A percentile compares a stretch with the other conserved stretches of the same genome.
Conservation (phyloP, 2,329 filamentous ascomycete species). For the Arthrobotrys conoides region DNA sequence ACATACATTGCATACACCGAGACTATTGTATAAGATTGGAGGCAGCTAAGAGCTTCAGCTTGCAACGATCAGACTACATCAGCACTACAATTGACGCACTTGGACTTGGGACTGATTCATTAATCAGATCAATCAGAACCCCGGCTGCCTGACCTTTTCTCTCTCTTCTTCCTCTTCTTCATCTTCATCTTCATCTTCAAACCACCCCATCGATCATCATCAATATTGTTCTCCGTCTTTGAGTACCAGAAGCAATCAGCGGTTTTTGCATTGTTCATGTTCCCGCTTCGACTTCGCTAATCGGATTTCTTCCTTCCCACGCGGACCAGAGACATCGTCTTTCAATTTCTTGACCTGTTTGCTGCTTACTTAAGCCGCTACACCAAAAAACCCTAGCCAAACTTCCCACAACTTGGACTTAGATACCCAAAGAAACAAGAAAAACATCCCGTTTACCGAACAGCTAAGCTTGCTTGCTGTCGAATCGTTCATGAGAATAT, state of each 20-base stretch:
- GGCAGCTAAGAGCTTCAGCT: slow-evolving; percentile 13
- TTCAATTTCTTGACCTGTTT: slow-evolving; percentile 15
- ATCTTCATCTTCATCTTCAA: neutral
- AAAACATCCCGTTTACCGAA: slow-evolving; percentile 8
- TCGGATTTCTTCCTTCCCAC: slow-evolving; percentile 49
- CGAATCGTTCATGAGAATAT: slow-evolving; percentile 13
- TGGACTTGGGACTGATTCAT: neutral
- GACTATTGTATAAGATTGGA: neutral
- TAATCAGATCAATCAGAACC: neutral
- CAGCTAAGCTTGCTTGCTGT: neutral
- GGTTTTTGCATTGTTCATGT: neutral
- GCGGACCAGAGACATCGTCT: slow-evolving; percentile 34
- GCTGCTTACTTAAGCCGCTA: slow-evolving; percentile 52
- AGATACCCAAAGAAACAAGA: neutral
- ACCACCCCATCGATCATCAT: neutral
- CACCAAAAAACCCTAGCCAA: slow-evolving; percentile 1
- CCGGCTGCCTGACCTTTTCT: neutral
- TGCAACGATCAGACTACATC: neutral
- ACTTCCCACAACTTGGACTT: neutral
- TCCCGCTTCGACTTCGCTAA: slow-evolving; percentile 50
- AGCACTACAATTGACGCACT: too few species aligned
- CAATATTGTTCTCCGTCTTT: neutral
- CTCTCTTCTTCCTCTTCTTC: neutral
- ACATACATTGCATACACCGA: neutral
- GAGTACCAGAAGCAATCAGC: neutral